Evolutionary conservation across 495 filamentous ascomycete species (phyloP).

Genomic region (Tuber umbilicatum): DNA sequence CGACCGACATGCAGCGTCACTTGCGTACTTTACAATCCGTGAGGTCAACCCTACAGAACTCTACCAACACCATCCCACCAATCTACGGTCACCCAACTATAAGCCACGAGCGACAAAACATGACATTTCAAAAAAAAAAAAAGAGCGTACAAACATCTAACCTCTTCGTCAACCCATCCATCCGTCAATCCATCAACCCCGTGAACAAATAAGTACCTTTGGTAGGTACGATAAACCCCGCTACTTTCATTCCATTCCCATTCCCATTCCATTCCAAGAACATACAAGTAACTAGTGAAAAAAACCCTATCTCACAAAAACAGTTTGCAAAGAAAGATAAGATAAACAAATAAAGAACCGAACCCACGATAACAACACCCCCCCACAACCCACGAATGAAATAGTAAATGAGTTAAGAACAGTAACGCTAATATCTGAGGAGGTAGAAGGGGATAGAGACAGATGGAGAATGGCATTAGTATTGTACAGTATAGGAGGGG

Average conservation of each 20-base stretch:
- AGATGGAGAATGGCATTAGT: neutral
- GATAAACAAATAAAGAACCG: neutral
- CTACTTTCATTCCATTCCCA: neutral
- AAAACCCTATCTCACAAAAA: neutral
- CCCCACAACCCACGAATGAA: neutral
- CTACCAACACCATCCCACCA: neutral
- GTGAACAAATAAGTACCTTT: neutral
- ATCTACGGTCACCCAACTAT: neutral
- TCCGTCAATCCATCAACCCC: neutral
- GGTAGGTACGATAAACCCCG: neutral
- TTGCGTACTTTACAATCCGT: neutral
- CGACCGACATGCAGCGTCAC: neutral
- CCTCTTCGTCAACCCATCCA: neutral
- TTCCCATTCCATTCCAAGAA: neutral
- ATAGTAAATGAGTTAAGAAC: neutral
- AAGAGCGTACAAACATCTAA: neutral
- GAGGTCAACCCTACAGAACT: neutral
- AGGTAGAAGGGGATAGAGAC: neutral
- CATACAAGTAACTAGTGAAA: neutral
- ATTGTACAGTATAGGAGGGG: constrained; percentile 1
- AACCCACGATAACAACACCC: neutral
- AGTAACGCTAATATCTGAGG: neutral
- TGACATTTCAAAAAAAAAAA: neutral
- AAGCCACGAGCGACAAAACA: neutral
- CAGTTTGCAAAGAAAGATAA: neutral